phyloP scores from a whole-genome alignment of 1,139 yeast species.

The Geotrichum bryndzae region DNA sequence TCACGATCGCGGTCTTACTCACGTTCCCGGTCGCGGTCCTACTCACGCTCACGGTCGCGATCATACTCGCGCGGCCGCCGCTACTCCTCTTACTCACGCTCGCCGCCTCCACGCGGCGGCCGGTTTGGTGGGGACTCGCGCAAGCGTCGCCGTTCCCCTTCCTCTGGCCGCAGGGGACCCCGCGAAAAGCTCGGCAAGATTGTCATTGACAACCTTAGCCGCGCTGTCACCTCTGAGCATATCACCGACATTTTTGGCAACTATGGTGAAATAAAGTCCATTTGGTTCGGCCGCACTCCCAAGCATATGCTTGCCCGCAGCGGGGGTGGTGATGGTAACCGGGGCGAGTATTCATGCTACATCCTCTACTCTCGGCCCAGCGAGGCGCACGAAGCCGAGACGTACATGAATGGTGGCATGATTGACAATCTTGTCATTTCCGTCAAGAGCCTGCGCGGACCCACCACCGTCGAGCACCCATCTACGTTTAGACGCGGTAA shows the following conservation, averaged over 20 bases:
- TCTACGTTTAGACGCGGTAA: background rate
- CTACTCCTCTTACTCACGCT: conserved; percentile 15
- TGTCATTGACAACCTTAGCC: conserved; percentile 23
- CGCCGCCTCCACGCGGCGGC: conserved; percentile 9
- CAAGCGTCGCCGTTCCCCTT: background rate
- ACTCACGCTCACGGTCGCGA: conserved; percentile 16
- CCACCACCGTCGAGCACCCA: conserved; percentile 14
- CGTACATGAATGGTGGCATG: conserved; percentile 28
- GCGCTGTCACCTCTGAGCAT: conserved; percentile 22
- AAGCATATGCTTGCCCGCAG: background rate
- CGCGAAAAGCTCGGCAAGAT: conserved; percentile 18
- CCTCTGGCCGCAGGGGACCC: conserved; percentile 1
- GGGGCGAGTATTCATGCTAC: conserved; percentile 19
- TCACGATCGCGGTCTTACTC: conserved; percentile 19
- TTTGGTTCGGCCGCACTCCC: conserved; percentile 19
- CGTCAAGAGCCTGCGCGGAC: conserved; percentile 19
- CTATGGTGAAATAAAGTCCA: conserved; percentile 26
- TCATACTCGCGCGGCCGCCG: conserved; percentile 14
- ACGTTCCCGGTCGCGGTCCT: conserved; percentile 14
- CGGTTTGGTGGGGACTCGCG: background rate
- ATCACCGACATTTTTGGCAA: conserved; percentile 28
- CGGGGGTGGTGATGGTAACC: background rate
- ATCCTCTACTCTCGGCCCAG: conserved; percentile 21
- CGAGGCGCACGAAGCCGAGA: conserved; percentile 26
- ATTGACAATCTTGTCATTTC: conserved; percentile 23